Evolutionary conservation across 306 rosid species (phyloP).

Genomic region (Fragaria ananassa): DNA sequence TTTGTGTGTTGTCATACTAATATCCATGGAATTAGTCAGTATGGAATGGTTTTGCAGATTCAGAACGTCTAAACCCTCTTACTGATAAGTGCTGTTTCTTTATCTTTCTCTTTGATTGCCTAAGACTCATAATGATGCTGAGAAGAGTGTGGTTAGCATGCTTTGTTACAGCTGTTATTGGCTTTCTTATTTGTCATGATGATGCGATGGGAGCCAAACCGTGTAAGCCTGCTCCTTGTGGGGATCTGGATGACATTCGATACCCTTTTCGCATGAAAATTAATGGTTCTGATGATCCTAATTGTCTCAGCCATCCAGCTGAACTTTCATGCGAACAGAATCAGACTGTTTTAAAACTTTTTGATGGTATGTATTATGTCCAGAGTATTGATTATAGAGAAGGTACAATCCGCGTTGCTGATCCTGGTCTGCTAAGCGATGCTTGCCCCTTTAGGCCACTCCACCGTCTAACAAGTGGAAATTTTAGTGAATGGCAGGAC

Average conservation of each 20-base stretch:
- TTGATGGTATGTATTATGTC: not conserved
- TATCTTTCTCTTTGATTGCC: not conserved
- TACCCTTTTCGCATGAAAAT: not conserved
- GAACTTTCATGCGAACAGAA: slow-evolving; percentile 7
- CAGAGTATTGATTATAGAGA: not conserved
- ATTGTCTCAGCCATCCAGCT: not conserved
- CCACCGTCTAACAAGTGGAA: not conserved
- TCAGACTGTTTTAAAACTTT: not conserved
- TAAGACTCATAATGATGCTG: not conserved
- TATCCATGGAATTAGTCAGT: not conserved
- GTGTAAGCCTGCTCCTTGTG: slow-evolving; percentile 11
- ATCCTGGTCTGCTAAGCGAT: not conserved
- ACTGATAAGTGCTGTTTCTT: not conserved
- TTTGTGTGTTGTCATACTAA: not conserved
- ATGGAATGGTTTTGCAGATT: not conserved
- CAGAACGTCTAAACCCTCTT: not conserved
- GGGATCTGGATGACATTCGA: not conserved
- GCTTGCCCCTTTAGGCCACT: slow-evolving; percentile 12
- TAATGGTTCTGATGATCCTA: not conserved
- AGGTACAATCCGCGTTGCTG: slow-evolving; percentile 16
- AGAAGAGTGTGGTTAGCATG: not conserved
- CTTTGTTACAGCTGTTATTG: not conserved
- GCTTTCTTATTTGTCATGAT: not conserved
- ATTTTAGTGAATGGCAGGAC: not conserved
- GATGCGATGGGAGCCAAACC: not conserved